A percentile compares a stretch with the other conserved stretches of the same genome.
Conservation (phyloP, 345 rosid genomes). For the Erysimum cheiranthoides region DNA sequence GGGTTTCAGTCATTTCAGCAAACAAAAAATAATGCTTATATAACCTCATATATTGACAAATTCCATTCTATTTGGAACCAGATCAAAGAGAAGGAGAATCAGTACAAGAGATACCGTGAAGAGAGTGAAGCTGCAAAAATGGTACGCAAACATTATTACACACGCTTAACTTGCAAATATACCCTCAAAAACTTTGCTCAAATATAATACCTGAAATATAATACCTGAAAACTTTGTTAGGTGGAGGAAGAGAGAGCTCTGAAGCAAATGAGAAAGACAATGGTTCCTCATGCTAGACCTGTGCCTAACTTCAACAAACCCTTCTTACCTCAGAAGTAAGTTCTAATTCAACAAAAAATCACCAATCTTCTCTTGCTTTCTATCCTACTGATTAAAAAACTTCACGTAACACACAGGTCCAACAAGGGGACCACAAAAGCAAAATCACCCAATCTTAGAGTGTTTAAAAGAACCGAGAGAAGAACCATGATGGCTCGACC, state of each 20-base stretch:
- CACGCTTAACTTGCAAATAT: neutral
- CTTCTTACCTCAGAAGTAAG: slow-evolving; percentile 66
- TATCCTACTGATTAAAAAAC: neutral
- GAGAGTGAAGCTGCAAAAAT: slow-evolving; percentile 85
- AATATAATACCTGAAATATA: neutral
- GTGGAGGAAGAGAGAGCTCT: slow-evolving; percentile 87
- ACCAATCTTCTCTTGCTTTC: neutral
- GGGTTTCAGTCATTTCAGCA: slow-evolving; percentile 16
- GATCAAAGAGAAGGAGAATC: slow-evolving; percentile 88
- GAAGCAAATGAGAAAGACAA: slow-evolving; percentile 86
- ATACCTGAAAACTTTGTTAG: slow-evolving; percentile 48
- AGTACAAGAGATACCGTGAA: slow-evolving; percentile 92
- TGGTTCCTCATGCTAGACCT: slow-evolving; percentile 95
- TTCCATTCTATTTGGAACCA: slow-evolving; percentile 41
- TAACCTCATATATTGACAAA: neutral
- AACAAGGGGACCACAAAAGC: slow-evolving; percentile 73
- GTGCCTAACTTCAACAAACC: slow-evolving; percentile 84
- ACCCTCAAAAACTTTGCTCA: neutral
- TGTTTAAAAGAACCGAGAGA: slow-evolving; percentile 43
- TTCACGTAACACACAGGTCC: slow-evolving; percentile 54
- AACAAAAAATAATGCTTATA: neutral
- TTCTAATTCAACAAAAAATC: neutral
- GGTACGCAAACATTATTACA: slow-evolving; percentile 50
- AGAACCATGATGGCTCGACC: slow-evolving; percentile 44
- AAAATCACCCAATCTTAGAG: slow-evolving; percentile 67